These are phyloP conservation scores for Pleurozium schreberi DNA, from an alignment of 225 moss, liverwort and hornwort genomes.

Conservation along the genomic window DNA sequence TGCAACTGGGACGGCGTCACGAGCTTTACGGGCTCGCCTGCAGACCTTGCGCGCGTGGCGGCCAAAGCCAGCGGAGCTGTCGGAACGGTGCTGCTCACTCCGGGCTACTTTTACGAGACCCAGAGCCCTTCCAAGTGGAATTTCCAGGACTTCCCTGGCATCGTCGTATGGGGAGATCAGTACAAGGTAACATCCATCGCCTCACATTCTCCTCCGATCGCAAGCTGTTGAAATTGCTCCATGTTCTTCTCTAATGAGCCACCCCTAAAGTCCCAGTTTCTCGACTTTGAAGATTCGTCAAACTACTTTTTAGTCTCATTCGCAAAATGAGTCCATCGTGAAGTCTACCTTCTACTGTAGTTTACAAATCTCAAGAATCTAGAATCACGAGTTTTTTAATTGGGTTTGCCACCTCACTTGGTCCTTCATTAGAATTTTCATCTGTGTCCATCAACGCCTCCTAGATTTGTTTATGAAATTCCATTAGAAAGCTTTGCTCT, in stretches of 20 bases:
- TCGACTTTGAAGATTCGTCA: not conserved
- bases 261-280: too few species aligned
- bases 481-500: not conserved
- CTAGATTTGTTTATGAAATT: not conserved
- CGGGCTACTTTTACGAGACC: not conserved
- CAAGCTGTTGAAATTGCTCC: not conserved
- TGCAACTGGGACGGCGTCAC: conserved; percentile 9
- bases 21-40: not conserved
- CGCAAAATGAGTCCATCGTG: not conserved
- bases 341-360: not conserved
- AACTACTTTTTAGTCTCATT: not conserved
- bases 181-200: not conserved
- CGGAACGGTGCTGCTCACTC: conserved; percentile 17
- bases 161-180: not conserved
- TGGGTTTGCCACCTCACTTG: not conserved
- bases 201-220: not conserved
- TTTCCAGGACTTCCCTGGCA: conserved; percentile 26
- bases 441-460: not conserved
- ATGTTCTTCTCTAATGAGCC: not conserved
- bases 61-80: conserved; percentile 15
- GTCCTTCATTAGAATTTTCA: not conserved
- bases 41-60: not conserved
- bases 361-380: not conserved
- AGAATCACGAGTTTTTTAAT: not conserved
- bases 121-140: conserved; percentile 1